These are phyloP conservation scores for Pugionium dolabratum DNA, from an alignment of 345 rosid species.

Conservation along the genomic window DNA sequence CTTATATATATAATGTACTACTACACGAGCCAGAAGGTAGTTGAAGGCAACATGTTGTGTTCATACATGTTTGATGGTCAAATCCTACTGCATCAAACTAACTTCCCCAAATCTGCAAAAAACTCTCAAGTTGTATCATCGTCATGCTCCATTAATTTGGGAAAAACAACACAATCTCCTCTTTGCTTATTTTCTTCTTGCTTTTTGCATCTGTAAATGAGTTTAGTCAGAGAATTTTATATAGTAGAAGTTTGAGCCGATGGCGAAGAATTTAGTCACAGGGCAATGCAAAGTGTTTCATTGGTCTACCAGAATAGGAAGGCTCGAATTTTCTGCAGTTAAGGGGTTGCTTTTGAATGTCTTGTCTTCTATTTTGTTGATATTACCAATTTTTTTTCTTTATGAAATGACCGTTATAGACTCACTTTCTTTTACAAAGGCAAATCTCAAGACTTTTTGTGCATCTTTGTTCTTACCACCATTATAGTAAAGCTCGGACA, in stretches of 20 bases:
- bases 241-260: constrained; percentile 36
- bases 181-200: constrained; percentile 15
- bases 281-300: too few species aligned
- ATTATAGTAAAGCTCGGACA: too few species aligned
- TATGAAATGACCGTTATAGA: background rate
- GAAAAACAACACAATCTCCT: constrained; percentile 3
- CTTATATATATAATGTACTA: constrained; percentile 37
- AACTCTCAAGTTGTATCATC: constrained; percentile 30
- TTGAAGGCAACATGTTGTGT: constrained; percentile 20
- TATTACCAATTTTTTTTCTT: background rate
- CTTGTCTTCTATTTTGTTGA: constrained; percentile 6
- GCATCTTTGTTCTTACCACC: too few species aligned
- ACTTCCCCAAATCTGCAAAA: constrained; percentile 26
- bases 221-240: constrained; percentile 39
- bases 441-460: background rate
- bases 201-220: constrained; percentile 39
- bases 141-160: constrained; percentile 30
- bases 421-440: background rate
- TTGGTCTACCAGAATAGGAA: constrained; percentile 32
- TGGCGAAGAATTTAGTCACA: constrained; percentile 20
- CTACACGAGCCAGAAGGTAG: constrained; percentile 32
- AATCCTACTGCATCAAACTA: constrained; percentile 16
- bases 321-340: constrained; percentile 22
- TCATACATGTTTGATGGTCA: constrained; percentile 27
- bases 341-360: constrained; percentile 3